Percentiles rank a stretch among this genome's conserved stretches.
Evolutionary conservation across 345 rosid genomes (phyloP).

Genomic region (Pistacia atlantica): DNA sequence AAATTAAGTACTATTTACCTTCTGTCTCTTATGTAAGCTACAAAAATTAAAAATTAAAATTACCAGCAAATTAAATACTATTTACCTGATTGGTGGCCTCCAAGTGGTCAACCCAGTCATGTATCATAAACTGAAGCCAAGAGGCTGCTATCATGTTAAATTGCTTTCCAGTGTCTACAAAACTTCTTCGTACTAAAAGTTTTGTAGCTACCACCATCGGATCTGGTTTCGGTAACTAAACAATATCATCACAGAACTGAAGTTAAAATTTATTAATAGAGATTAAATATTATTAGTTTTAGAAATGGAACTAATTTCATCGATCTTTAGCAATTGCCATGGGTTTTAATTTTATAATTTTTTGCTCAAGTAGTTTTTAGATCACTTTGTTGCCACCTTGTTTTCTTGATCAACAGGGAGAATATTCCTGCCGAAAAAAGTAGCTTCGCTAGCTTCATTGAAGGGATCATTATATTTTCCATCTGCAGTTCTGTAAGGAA

Average conservation of each 20-base stretch:
- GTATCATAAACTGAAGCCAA: constrained; percentile 74
- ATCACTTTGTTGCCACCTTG: constrained; percentile 16
- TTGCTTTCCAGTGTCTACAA: constrained; percentile 58
- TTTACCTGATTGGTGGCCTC: constrained; percentile 59
- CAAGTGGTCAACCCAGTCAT: constrained; percentile 69
- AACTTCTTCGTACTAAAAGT: constrained; percentile 41
- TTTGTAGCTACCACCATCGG: constrained; percentile 56
- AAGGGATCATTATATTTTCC: constrained; percentile 56
- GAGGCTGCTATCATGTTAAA: constrained; percentile 68
- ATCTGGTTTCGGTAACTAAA: constrained; percentile 40
- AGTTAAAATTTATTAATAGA: not conserved
- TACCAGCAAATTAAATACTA: too few relatives aligned
- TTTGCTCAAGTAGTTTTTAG: too few relatives aligned
- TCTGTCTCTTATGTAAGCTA: too few relatives aligned
- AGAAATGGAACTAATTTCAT: too few relatives aligned
- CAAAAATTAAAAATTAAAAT: too few relatives aligned
- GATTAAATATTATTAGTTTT: too few relatives aligned
- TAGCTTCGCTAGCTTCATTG: constrained; percentile 42
- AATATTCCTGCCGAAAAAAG: constrained; percentile 59
- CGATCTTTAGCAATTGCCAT: too few relatives aligned
- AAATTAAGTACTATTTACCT: too few relatives aligned
- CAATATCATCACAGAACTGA: constrained; percentile 3
- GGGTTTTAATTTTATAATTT: too few relatives aligned
- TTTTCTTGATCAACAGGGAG: constrained; percentile 33
- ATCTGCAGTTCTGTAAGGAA: constrained; percentile 56